These are phyloP conservation scores for Apium graveolens DNA, from an alignment of 129 eudicot species.

Conservation along the genomic window DNA sequence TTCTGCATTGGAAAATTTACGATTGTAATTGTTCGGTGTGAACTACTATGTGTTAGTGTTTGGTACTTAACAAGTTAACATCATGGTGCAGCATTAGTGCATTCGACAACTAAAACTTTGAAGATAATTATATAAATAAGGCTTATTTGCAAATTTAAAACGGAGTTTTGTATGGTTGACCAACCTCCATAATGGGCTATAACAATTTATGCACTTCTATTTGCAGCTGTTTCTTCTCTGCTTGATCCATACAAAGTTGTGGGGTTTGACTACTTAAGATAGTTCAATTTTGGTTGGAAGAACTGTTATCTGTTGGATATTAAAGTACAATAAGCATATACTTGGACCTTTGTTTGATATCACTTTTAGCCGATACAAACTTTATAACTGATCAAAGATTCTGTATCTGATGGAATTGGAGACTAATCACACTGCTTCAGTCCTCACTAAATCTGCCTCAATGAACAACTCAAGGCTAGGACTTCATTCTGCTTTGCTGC, in stretches of 20 bases:
- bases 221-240: slow-evolving; percentile 25
- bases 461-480: slow-evolving; percentile 59
- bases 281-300: slow-evolving; percentile 37
- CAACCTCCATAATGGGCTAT: background rate
- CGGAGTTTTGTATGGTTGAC: background rate
- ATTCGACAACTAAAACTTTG: background rate
- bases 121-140: background rate
- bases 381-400: slow-evolving; percentile 6
- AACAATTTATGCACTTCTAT: background rate
- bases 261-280: slow-evolving; percentile 23
- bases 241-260: slow-evolving; percentile 16
- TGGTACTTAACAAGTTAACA: background rate
- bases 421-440: slow-evolving; percentile 51
- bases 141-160: background rate
- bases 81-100: background rate
- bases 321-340: background rate
- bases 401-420: slow-evolving; percentile 60
- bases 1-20: background rate
- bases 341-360: background rate
- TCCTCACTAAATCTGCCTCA: slow-evolving; percentile 61
- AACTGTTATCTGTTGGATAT: background rate
- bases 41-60: background rate
- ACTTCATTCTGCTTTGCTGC: slow-evolving; percentile 53
- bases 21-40: background rate
- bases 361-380: background rate